phyloP scores from a whole-genome alignment of 192 early-diverging fungal genomes.

The Piromyces finnis region DNA sequence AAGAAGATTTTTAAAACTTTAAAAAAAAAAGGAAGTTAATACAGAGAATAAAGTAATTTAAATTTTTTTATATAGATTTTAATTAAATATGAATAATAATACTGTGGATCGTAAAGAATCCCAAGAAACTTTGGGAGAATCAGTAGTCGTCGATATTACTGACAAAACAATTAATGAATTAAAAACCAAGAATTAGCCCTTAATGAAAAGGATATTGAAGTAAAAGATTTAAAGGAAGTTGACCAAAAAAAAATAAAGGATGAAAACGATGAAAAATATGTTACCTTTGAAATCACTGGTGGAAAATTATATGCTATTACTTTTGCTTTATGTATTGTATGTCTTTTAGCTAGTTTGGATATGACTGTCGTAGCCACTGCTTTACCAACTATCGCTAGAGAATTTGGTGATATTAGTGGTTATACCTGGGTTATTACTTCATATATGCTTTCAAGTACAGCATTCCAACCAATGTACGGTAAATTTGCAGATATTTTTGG shows the following conservation, averaged over 20 bases:
- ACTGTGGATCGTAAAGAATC: not conserved
- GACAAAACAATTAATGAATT: not conserved
- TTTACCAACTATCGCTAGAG: slow-evolving; percentile 43
- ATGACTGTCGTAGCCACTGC: slow-evolving; percentile 70
- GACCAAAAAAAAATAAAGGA: not conserved
- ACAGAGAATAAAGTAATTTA: no score
- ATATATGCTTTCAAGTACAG: slow-evolving; percentile 18
- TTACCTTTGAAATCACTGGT: not conserved
- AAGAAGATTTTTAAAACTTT: no score
- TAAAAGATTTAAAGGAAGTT: not conserved
- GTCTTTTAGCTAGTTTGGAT: slow-evolving; percentile 49
- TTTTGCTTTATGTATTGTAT: not conserved
- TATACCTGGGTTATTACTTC: not conserved
- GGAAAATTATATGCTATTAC: not conserved
- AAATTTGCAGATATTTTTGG: slow-evolving; percentile 87
- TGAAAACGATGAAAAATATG: not conserved
- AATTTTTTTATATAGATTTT: no score
- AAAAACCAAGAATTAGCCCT: not conserved
- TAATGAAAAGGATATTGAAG: not conserved
- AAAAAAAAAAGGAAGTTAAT: not conserved
- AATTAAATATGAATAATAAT: not conserved
- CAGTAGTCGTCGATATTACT: not conserved
- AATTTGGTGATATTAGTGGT: slow-evolving; percentile 25
- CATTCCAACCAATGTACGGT: slow-evolving; percentile 58
- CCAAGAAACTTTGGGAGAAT: not conserved